Conservation (phyloP, 2,329 filamentous ascomycete genomes). For the Diaporthe eres region DNA sequence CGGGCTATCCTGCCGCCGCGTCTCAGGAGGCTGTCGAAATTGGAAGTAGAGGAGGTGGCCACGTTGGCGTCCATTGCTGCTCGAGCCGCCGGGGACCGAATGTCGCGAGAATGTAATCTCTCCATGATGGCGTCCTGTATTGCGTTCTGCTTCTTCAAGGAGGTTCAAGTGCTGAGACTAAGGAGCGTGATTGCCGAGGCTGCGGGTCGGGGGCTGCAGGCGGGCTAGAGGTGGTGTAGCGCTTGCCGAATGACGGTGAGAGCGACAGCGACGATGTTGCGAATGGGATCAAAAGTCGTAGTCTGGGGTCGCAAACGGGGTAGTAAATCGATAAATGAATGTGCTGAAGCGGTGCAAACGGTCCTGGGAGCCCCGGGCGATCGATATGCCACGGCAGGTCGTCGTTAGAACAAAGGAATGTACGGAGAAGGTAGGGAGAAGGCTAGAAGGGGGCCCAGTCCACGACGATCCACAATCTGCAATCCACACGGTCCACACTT, state of each 20-base stretch:
- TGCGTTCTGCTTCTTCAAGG: neutral
- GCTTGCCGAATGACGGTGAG: neutral
- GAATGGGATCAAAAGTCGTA: conserved; percentile 4
- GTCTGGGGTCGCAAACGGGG: neutral
- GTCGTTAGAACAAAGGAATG: conserved; percentile 24
- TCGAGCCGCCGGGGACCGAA: conserved; percentile 16
- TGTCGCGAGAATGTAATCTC: conserved; percentile 38
- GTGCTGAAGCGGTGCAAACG: conserved; percentile 13
- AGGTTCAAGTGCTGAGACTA: neutral
- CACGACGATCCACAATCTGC: conserved; percentile 18
- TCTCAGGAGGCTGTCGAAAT: conserved; percentile 22
- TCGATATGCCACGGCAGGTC: neutral
- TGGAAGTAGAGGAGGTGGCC: conserved; percentile 6
- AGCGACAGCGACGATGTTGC: neutral
- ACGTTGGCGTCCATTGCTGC: conserved; percentile 22
- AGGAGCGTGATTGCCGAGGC: conserved; percentile 21
- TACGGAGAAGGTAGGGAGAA: conserved; percentile 22
- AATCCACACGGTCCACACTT: conserved; percentile 29
- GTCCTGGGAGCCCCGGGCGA: neutral
- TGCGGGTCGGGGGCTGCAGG: neutral
- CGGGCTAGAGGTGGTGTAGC: neutral
- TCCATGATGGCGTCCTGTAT: conserved; percentile 28
- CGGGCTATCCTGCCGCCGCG: conserved; percentile 37
- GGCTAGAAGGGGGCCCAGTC: conserved; percentile 27
- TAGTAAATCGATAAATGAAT: neutral